These are phyloP conservation scores for Coprinopsis marcescibilis DNA, from an alignment of 768 basidiomycete genomes.

Conservation along the genomic window DNA sequence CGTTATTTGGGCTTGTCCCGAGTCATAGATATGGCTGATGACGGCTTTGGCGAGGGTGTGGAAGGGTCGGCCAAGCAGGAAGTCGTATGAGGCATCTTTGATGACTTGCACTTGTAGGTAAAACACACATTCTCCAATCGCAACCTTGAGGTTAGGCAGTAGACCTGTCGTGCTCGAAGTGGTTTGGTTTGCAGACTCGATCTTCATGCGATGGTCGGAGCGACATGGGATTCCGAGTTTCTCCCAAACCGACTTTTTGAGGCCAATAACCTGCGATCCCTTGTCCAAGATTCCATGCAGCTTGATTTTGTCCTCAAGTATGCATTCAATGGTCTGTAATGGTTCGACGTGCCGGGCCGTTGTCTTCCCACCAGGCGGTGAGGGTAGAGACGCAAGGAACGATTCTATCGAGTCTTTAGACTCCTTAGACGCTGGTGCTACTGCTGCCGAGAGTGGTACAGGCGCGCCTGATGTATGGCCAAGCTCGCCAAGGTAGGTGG, in stretches of 20 bases:
- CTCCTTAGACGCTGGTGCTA: background rate
- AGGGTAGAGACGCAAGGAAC: background rate
- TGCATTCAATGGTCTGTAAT: conserved; percentile 11
- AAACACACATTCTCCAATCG: conserved; percentile 13
- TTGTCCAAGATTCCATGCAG: conserved; percentile 14
- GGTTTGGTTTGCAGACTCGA: conserved; percentile 18
- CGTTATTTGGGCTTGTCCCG: conserved; percentile 7
- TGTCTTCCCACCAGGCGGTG: background rate
- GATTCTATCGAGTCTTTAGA: background rate
- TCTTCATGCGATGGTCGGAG: conserved; percentile 13
- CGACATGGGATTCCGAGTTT: conserved; percentile 8
- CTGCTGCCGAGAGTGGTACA: background rate
- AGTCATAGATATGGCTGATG: conserved; percentile 1
- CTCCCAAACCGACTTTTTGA: conserved; percentile 15
- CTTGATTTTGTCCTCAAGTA: conserved; percentile 6
- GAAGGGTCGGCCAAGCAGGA: conserved; percentile 19
- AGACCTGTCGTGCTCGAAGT: conserved; percentile 14
- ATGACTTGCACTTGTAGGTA: conserved; percentile 20
- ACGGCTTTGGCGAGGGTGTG: conserved; percentile 10
- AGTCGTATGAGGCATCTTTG: conserved; percentile 16
- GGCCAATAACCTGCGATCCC: conserved; percentile 14
- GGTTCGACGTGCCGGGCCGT: conserved; percentile 13
- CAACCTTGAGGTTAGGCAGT: conserved; percentile 12
- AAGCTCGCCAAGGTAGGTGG: no score
- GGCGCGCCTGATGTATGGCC: no score